These are phyloP conservation scores for Lactuca sativa DNA, from an alignment of 129 eudicot genomes.

Conservation along the genomic window DNA sequence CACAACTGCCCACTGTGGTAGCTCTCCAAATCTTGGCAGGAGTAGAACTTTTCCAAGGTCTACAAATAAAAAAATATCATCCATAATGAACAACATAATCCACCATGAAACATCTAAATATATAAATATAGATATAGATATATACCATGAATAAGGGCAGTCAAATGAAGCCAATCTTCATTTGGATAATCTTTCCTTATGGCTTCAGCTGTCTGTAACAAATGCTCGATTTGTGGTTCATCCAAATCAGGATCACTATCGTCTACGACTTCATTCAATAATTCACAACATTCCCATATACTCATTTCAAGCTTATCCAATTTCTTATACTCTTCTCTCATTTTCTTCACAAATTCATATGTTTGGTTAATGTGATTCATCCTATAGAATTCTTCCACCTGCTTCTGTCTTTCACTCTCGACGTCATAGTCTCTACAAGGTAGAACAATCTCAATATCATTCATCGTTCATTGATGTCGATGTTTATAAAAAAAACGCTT, in stretches of 20 bases:
- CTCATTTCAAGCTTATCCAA: conserved; percentile 75
- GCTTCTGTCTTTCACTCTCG: conserved; percentile 57
- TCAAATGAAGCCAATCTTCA: conserved; percentile 93
- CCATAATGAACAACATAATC: not conserved
- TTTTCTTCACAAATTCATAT: conserved; percentile 70
- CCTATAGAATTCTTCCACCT: conserved; percentile 74
- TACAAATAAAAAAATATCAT: conserved; percentile 27
- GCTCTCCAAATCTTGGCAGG: conserved; percentile 72
- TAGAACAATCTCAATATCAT: not conserved
- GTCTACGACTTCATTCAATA: conserved; percentile 79
- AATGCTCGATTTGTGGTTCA: conserved; percentile 90
- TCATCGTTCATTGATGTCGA: not conserved
- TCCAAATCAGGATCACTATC: conserved; percentile 94
- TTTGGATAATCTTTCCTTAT: conserved; percentile 83
- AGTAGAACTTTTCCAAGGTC: conserved; percentile 84
- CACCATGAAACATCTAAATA: not conserved
- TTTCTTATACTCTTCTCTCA: conserved; percentile 76
- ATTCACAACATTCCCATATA: conserved; percentile 96
- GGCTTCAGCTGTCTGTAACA: conserved; percentile 89
- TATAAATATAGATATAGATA: not conserved
- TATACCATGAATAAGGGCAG: conserved; percentile 89
- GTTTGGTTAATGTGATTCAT: conserved; percentile 77
- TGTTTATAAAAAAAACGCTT: not conserved
- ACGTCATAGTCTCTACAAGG: conserved; percentile 63
- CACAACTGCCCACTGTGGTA: conserved; percentile 98